These are phyloP conservation scores for Quercus tomentella DNA, from an alignment of 331 rosid genomes.

Conservation along the genomic window DNA sequence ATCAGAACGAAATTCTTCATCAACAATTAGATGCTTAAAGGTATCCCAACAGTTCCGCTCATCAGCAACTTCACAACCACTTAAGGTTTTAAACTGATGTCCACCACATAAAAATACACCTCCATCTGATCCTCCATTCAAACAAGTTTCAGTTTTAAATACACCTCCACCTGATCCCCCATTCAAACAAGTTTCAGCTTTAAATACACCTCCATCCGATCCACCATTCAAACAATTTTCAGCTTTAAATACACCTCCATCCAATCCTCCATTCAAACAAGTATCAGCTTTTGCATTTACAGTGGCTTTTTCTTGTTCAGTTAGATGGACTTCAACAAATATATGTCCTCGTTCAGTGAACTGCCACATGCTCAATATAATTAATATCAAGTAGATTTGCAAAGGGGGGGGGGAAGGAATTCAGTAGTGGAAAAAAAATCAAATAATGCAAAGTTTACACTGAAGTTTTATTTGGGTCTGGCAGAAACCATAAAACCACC, in stretches of 20 bases:
- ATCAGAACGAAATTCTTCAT: conserved; percentile 56
- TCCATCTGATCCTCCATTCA: conserved; percentile 59
- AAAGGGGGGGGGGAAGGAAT: background rate
- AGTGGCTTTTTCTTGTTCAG: conserved; percentile 42
- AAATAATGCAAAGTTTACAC: background rate
- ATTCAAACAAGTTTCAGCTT: conserved; percentile 33
- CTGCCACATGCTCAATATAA: conserved; percentile 42
- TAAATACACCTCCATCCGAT: conserved; percentile 8
- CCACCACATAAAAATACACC: conserved; percentile 36
- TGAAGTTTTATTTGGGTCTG: background rate
- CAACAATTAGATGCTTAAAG: conserved; percentile 60
- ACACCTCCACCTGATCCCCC: conserved; percentile 37
- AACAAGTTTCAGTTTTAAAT: conserved; percentile 19
- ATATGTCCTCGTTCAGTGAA: conserved; percentile 96
- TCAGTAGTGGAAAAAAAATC: background rate
- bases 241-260: no score
- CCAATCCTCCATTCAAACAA: conserved; percentile 52
- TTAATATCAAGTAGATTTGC: conserved; percentile 6
- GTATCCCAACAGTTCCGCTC: conserved; percentile 82
- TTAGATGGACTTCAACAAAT: conserved; percentile 81
- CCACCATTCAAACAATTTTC: conserved; percentile 51
- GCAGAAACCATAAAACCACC: background rate
- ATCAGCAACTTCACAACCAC: conserved; percentile 92
- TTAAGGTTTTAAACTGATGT: conserved; percentile 60
- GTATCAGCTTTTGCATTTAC: conserved; percentile 36